Conservation (phyloP, 2,329 filamentous ascomycete species). For the Colletotrichum caudatum region DNA sequence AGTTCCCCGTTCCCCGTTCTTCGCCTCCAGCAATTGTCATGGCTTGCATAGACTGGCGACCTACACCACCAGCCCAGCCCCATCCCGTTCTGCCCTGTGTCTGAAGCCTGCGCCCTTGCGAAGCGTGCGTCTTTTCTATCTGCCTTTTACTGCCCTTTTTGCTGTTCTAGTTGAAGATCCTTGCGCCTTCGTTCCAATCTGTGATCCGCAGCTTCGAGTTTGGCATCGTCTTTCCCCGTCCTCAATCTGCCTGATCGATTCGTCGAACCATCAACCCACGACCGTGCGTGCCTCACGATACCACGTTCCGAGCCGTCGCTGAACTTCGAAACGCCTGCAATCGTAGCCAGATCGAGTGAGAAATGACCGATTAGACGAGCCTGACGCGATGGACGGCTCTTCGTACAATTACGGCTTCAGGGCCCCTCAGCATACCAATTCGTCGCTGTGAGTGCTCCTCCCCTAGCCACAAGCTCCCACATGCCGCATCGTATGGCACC, state of each 20-base stretch:
- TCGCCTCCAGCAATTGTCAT: conserved; percentile 29
- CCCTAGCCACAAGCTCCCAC: not conserved
- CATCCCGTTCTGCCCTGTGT: conserved; percentile 4
- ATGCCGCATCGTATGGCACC: not conserved
- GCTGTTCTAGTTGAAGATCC: not conserved
- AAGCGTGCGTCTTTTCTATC: conserved; percentile 1
- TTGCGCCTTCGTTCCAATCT: conserved; percentile 7
- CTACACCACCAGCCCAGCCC: conserved; percentile 29
- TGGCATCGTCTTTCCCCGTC: not conserved
- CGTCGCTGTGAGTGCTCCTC: conserved; percentile 33
- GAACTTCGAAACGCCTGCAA: conserved; percentile 5
- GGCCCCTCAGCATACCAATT: conserved; percentile 31
- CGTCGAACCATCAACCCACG: conserved; percentile 17
- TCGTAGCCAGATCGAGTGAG: conserved; percentile 1
- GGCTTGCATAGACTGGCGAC: conserved; percentile 18
- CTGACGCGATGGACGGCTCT: conserved; percentile 35
- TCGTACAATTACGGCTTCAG: conserved; percentile 39
- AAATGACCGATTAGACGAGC: conserved; percentile 29
- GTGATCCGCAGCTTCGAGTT: not conserved
- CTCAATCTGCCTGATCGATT: conserved; percentile 7
- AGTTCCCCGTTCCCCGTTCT: conserved; percentile 22
- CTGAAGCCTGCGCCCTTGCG: conserved; percentile 11
- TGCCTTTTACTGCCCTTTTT: not conserved
- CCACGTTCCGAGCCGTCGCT: conserved; percentile 6
- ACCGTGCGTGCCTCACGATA: conserved; percentile 20